Conservation (phyloP, 208 protist genomes). For the Acanthamoeba lenticulata region DNA sequence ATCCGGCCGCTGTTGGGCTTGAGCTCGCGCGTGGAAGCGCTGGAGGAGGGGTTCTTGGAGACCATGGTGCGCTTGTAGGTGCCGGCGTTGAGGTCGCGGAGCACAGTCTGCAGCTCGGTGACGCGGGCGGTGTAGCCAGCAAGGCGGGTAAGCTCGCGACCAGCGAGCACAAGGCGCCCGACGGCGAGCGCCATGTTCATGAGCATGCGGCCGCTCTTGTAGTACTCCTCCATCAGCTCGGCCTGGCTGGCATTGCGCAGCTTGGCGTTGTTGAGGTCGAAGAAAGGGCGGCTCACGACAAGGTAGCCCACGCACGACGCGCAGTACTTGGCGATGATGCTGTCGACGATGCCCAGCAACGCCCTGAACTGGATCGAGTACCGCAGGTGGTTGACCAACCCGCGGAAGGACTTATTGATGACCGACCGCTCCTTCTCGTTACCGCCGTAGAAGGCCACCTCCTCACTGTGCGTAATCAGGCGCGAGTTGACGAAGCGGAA, state of each 20-base stretch:
- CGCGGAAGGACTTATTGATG: slow-evolving; percentile 73
- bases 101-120: slow-evolving; percentile 80
- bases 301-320: slow-evolving; percentile 81
- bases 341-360: slow-evolving; percentile 80
- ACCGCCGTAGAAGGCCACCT: slow-evolving; percentile 86
- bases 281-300: slow-evolving; percentile 81
- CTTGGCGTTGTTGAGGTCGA: slow-evolving; percentile 68
- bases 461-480: slow-evolving; percentile 84
- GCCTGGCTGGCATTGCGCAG: slow-evolving; percentile 13
- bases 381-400: slow-evolving; percentile 56
- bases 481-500: slow-evolving; percentile 85
- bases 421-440: slow-evolving; percentile 77
- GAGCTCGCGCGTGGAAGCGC: not conserved
- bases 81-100: slow-evolving; percentile 74
- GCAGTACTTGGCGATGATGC: slow-evolving; percentile 85
- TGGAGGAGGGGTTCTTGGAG: not conserved
- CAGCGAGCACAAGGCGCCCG: slow-evolving; percentile 82
- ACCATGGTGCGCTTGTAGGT: slow-evolving; percentile 68
- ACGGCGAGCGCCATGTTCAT: slow-evolving; percentile 80
- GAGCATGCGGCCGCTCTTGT: slow-evolving; percentile 79
- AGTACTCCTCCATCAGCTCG: slow-evolving; percentile 80
- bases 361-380: slow-evolving; percentile 75
- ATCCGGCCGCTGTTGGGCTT: slow-evolving; percentile 67
- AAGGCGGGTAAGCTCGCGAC: slow-evolving; percentile 78
- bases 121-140: slow-evolving; percentile 81